Evolutionary conservation across 805 yeast species (phyloP), one percentile per base, ranked within the genome.

Genomic region (Candida silvicultrix): DNA sequence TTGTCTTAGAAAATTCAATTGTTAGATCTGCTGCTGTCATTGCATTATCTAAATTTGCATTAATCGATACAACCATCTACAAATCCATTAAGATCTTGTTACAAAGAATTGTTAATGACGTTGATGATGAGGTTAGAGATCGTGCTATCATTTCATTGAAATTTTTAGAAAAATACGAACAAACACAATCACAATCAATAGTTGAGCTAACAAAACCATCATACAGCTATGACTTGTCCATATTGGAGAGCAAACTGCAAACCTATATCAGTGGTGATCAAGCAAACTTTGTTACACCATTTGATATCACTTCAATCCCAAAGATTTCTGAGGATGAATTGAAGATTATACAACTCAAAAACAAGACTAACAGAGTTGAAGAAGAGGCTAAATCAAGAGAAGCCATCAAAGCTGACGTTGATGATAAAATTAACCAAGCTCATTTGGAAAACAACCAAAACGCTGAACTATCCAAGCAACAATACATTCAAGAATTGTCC

Each of bases 41-140:
- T 55, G 90, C 98, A 0, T 75, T 94, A 53, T 81, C 97, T 28
- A 89, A 90, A 67, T 94, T 92, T 70, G 96, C 95, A 7, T 70
- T 87, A 47, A 71, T 74, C 43, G 95, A 89, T 54, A 77, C 76
- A 15, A 72, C 75, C 23, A 78, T 90, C 50, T 70, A 77, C 45
- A 73, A 75, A 51, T 84, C 89, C 45, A 85, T 92, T 56, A 75
- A 75, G 55, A 84, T 85, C 49, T 74, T 94, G 56, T 76, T 94
- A 55, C 74, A 75, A 49, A 82, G 97, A 69, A 89, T 96, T 55
- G 77, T 89, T 53, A 85, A 78, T 53, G 99, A 92, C 66, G 78
- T 74, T 40, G 97, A 92, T 64, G 99, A 92, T 67, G 99, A 92
- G 68, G 99, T 94, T 31, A 88, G 99, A 73, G 99, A 92, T 64